Evolutionary conservation across 495 filamentous ascomycete species (phyloP).

Genomic region (Neurospora tetraspora): DNA sequence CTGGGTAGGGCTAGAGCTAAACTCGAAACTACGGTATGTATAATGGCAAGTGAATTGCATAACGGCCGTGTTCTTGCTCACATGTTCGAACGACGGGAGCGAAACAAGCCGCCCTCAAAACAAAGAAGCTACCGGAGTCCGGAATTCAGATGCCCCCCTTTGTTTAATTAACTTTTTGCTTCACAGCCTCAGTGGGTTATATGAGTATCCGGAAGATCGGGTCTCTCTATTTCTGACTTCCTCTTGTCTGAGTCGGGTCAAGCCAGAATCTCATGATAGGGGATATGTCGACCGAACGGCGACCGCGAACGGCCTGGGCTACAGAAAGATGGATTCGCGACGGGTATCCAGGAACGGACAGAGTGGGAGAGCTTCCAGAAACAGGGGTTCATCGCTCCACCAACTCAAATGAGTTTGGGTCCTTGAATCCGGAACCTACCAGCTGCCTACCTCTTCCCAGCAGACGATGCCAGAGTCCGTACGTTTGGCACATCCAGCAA

Average conservation of each 20-base stretch:
- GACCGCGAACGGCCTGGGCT: not conserved
- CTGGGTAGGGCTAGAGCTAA: not conserved
- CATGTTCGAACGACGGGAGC: not conserved
- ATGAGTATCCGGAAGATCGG: not conserved
- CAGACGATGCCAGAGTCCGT: not conserved
- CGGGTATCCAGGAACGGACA: not conserved
- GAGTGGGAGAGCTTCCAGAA: not conserved
- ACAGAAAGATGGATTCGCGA: not conserved
- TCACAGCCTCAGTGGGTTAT: not conserved
- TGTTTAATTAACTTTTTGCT: not conserved
- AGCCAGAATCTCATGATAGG: not conserved
- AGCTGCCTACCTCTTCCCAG: not conserved
- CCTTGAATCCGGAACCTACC: not conserved
- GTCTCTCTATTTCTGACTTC: not conserved
- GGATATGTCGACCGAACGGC: not conserved
- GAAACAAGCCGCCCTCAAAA: not conserved
- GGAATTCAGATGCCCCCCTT: not conserved
- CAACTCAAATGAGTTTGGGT: not conserved
- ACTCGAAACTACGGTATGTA: not conserved
- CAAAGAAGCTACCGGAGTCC: not conserved
- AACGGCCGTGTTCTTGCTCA: not conserved
- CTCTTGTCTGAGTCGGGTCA: not conserved
- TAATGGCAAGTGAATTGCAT: not conserved
- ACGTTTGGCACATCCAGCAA: not conserved
- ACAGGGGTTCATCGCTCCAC: not conserved